A percentile compares a stretch with the other conserved stretches of the same genome.
These are phyloP conservation scores for Solanum sejunctum DNA, from an alignment of 257 asterid genomes.

Conservation along the genomic window DNA sequence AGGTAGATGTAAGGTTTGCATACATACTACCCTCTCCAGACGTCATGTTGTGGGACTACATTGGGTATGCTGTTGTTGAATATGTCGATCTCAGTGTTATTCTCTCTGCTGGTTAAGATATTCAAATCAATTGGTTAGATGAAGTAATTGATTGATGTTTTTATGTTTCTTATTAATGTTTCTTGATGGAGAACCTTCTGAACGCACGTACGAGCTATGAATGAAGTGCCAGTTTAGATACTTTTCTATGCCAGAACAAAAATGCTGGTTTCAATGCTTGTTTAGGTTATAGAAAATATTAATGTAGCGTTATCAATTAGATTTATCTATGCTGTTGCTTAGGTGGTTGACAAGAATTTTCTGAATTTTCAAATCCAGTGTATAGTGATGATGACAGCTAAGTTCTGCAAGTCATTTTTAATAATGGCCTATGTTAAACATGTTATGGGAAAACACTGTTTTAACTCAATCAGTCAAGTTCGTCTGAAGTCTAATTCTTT, in stretches of 20 bases:
- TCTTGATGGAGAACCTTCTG: not conserved
- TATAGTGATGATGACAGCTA: not conserved
- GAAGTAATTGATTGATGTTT: not conserved
- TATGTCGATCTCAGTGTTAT: not conserved
- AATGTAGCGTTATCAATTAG: not conserved
- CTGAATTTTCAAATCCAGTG: not conserved
- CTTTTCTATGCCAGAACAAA: not conserved
- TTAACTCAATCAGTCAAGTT: not conserved
- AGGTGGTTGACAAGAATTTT: not conserved
- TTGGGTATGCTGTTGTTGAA: not conserved
- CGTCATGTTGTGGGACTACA: too few species aligned
- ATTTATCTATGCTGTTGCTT: not conserved
- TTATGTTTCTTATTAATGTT: not conserved
- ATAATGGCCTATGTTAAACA: not conserved
- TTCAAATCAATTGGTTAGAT: not conserved
- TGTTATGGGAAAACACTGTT: not conserved
- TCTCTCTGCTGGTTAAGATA: not conserved
- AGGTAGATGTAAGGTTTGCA: too few species aligned
- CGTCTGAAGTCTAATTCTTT: not conserved
- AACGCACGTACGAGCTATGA: not conserved
- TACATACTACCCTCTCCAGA: too few species aligned
- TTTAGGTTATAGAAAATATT: not conserved
- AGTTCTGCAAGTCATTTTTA: not conserved
- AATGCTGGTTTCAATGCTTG: not conserved
- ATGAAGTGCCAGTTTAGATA: not conserved